Conservation (phyloP, 805 yeast genomes). For the Suhomyces prunicola region DNA sequence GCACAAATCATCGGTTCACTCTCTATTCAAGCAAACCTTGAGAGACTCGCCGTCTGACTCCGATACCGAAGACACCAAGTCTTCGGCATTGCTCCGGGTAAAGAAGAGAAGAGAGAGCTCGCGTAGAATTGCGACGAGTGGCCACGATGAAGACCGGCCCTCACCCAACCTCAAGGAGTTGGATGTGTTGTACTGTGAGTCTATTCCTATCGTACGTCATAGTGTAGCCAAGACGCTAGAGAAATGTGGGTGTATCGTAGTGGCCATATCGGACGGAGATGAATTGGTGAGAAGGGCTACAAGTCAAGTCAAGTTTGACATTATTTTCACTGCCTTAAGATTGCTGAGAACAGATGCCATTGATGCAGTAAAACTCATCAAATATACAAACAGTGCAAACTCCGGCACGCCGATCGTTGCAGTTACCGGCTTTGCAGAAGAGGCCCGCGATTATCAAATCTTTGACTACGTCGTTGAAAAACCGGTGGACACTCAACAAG, state of each 20-base stretch:
- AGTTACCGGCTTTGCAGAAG: conserved; percentile 66
- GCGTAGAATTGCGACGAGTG: conserved; percentile 21
- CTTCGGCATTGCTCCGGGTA: conserved; percentile 50
- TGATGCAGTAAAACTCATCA: conserved; percentile 75
- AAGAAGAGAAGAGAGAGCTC: conserved; percentile 55
- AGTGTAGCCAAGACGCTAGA: conserved; percentile 62
- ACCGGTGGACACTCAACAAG: conserved; percentile 43
- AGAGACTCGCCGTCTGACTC: conserved; percentile 55
- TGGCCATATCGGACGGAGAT: conserved; percentile 73
- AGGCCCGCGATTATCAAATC: conserved; percentile 51
- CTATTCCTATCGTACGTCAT: conserved; percentile 77
- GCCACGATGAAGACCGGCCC: conserved; percentile 2
- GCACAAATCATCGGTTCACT: conserved; percentile 22
- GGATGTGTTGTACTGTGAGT: conserved; percentile 81
- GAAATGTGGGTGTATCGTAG: conserved; percentile 74
- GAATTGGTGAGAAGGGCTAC: conserved; percentile 80
- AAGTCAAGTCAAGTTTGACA: conserved; percentile 78
- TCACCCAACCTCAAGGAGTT: conserved; percentile 28
- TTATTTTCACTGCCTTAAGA: conserved; percentile 73
- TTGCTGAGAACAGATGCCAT: conserved; percentile 64
- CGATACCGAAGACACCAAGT: conserved; percentile 59
- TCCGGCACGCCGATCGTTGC: conserved; percentile 75
- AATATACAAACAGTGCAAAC: conserved; percentile 74
- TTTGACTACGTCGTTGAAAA: conserved; percentile 75
- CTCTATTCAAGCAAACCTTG: conserved; percentile 25